A percentile compares a stretch with the other conserved stretches of the same genome.
These are phyloP conservation scores for Pythium pyrilobum DNA, from an alignment of 352 stramenopile genomes.

Conservation along the genomic window DNA sequence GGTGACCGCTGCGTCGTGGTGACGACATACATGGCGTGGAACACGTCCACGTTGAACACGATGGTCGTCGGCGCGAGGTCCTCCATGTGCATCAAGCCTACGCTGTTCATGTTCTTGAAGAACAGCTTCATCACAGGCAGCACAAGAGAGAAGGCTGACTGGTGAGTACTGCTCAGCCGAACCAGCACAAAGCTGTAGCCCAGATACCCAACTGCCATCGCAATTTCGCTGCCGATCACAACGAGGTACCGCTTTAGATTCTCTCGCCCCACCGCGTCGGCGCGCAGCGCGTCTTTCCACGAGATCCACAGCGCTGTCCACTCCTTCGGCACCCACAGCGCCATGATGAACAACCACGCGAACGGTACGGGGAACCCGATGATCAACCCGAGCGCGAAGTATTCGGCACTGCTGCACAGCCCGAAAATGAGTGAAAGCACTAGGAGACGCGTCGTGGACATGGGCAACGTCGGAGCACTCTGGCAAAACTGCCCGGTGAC, in stretches of 20 bases:
- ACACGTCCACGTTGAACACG: constrained; percentile 21
- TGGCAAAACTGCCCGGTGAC: background rate
- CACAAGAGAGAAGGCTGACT: constrained; percentile 15
- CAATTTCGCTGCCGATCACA: background rate
- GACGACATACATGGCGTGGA: constrained; percentile 19
- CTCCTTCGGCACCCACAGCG: constrained; percentile 20
- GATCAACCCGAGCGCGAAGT: background rate
- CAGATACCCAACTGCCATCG: constrained; percentile 11
- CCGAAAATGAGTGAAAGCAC: background rate
- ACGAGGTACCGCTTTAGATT: no score
- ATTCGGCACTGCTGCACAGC: background rate
- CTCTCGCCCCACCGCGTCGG: background rate
- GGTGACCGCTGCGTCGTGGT: constrained; percentile 14
- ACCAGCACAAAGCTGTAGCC: no score
- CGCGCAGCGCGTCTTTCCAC: background rate
- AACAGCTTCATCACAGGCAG: constrained; percentile 37
- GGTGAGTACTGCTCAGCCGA: no score
- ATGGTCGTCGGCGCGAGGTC: constrained; percentile 22
- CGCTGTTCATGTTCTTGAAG: constrained; percentile 31
- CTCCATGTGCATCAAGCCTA: constrained; percentile 7
- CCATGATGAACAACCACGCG: constrained; percentile 17
- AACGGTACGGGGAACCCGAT: constrained; percentile 14
- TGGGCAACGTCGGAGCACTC: background rate
- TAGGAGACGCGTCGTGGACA: background rate
- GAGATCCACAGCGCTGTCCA: constrained; percentile 22